Base-by-base conservation (phyloP, 2,329 filamentous ascomycete species). In the Dichotomopilus funicola region DNA sequence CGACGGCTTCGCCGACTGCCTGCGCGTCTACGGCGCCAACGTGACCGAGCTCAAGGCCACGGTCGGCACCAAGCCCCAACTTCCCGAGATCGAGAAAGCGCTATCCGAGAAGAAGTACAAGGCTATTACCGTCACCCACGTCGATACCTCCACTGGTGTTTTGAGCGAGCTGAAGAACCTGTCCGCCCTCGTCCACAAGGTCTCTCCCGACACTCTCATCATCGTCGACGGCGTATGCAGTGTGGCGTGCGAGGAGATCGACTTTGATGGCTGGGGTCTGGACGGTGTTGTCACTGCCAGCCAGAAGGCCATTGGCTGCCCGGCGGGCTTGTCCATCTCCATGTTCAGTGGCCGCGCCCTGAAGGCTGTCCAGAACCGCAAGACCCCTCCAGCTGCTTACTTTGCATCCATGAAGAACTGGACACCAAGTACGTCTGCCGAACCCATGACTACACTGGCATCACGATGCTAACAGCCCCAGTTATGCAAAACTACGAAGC, bases 401-500 rank as follows among this genome's bases (percentile, higher is more conserved):
- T 99, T 96, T 73, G 91, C 89, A 54, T 95, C 89, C 10, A 89
- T 96, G 79, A 91, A 91, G 79, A 97, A 97, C 75, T 99, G 94
- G 94, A 77, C 91, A 55, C 92, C 92, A 47, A 94, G 86, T 89
- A 78, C 66, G 81, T 73, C 55, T 55, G 51, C 13, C n/a, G 6
- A 7, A 12, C 13, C 6, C 9, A 31, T 38, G 19, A 34, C 8
- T 46, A 34, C 11, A 9, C 7, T 11, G 9, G 6, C 11, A 6
- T 11, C 19, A 34, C 10, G 34, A 13, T 8, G 13, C 55, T 54
- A 34, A 51, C 55, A 10, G 8, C 37, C 4, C 33, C 57, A 89
- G 87, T 99, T 73, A 97, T 99, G 92, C 85, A 94, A 76, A 97
- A 96, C 76, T 99, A 99, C 73, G 94, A 99, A 76, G 89, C 90